These are phyloP conservation scores for Neurospora pannonica DNA, from an alignment of 495 filamentous ascomycete species.

Conservation along the genomic window DNA sequence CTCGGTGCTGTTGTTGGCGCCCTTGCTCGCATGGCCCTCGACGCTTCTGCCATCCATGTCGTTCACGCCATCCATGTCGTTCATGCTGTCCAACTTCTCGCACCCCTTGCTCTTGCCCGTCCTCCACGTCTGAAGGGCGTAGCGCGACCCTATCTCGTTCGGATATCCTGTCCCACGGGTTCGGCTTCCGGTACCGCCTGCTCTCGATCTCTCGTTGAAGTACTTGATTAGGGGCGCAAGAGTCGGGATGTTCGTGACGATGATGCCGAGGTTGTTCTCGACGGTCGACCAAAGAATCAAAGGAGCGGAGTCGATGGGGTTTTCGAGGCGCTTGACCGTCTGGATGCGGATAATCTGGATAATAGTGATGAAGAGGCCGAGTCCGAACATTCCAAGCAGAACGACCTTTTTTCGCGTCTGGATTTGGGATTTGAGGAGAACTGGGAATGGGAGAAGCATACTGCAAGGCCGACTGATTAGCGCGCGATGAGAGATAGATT, in stretches of 20 bases:
- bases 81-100: constrained; percentile 11
- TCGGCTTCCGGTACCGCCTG: constrained; percentile 5
- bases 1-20: constrained; percentile 12
- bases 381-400: constrained; percentile 37
- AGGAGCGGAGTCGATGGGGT: constrained; percentile 35
- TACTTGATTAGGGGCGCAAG: constrained; percentile 41
- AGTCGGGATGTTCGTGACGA: constrained; percentile 40
- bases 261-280: constrained; percentile 43
- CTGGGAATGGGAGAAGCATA: constrained; percentile 39
- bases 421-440: constrained; percentile 37
- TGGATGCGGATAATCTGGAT: constrained; percentile 48
- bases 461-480: constrained; percentile 12
- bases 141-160: constrained; percentile 6
- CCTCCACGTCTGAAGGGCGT: constrained; percentile 17
- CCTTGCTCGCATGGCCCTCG: constrained; percentile 10
- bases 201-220: constrained; percentile 20
- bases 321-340: constrained; percentile 31
- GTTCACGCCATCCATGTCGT: constrained; percentile 13
- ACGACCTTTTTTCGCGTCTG: constrained; percentile 29
- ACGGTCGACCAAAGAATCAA: constrained; percentile 44
- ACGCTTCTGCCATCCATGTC: constrained; percentile 13
- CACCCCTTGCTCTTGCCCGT: constrained; percentile 2
- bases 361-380: constrained; percentile 44
- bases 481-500: background rate
- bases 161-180: constrained; percentile 40